Conservation (phyloP, 2,329 filamentous ascomycete genomes). For the Sordariomycetes sp. region DNA sequence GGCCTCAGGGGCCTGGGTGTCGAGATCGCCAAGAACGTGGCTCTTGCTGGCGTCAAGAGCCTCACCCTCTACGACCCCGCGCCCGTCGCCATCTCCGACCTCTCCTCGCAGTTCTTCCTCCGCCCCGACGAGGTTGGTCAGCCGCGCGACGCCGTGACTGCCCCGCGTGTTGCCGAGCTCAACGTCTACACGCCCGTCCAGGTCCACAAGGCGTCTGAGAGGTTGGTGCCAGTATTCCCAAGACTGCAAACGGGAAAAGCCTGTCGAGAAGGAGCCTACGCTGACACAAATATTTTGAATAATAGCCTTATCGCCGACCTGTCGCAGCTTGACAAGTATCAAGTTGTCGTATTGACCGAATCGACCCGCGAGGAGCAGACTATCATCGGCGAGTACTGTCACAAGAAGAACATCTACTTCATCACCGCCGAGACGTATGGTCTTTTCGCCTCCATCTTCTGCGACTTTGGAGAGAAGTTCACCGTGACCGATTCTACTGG, state of each 20-base stretch:
- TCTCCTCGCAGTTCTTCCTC: conserved; percentile 97
- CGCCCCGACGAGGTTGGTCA: conserved; percentile 81
- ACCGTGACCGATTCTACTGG: conserved; percentile 81
- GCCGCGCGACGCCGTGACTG: conserved; percentile 74
- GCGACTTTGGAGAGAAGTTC: conserved; percentile 92
- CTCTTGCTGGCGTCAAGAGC: conserved; percentile 95
- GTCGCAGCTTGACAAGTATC: conserved; percentile 75
- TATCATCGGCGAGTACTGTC: conserved; percentile 81
- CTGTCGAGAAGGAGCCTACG: too few species aligned
- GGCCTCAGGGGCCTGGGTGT: conserved; percentile 91
- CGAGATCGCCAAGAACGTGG: conserved; percentile 97
- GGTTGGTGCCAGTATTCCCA: conserved; percentile 20
- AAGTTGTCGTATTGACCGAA: conserved; percentile 83
- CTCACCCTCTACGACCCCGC: conserved; percentile 85
- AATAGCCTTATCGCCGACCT: conserved; percentile 61
- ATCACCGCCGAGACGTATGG: conserved; percentile 83
- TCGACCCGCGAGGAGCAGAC: conserved; percentile 71
- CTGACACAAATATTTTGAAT: conserved; percentile 11
- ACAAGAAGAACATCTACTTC: conserved; percentile 83
- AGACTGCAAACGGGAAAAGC: not conserved
- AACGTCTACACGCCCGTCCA: conserved; percentile 92
- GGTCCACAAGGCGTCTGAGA: conserved; percentile 47
- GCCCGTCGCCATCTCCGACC: conserved; percentile 70
- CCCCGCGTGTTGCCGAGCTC: conserved; percentile 80
- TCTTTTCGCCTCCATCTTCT: conserved; percentile 91